Evolutionary conservation across 768 basidiomycete species (phyloP).

Genomic region (Brasilioporus rufonigricans): DNA sequence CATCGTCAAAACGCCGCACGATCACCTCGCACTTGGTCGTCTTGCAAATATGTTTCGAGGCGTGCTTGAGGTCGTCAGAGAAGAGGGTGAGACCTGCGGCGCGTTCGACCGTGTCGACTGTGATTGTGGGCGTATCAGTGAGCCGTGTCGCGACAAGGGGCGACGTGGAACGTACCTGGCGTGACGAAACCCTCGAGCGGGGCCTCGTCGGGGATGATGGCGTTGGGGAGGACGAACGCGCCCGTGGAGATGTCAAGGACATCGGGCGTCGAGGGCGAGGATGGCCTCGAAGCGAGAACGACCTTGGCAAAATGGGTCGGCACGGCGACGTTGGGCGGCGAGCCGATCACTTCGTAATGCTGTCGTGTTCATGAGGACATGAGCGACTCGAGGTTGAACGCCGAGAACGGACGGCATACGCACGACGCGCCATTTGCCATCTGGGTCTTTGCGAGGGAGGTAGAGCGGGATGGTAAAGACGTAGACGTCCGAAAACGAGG

Average conservation of each 20-base stretch:
- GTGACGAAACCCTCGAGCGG: slow-evolving; percentile 78
- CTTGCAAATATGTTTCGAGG: slow-evolving; percentile 85
- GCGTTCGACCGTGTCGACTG: slow-evolving; percentile 91
- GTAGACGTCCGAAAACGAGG: slow-evolving; percentile 90
- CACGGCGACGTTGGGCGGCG: slow-evolving; percentile 85
- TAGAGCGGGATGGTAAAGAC: slow-evolving; percentile 98
- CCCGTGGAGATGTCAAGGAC: slow-evolving; percentile 79
- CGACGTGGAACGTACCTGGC: slow-evolving; percentile 52
- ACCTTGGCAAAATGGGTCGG: slow-evolving; percentile 99
- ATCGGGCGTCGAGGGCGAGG: slow-evolving; percentile 69
- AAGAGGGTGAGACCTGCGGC: slow-evolving; percentile 88
- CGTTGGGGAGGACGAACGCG: slow-evolving; percentile 95
- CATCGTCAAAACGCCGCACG: slow-evolving; percentile 89
- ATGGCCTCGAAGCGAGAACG: slow-evolving; percentile 72
- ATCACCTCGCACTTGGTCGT: slow-evolving; percentile 86
- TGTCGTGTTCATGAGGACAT: slow-evolving; percentile 26
- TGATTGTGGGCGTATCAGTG: neutral
- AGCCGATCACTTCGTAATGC: slow-evolving; percentile 95
- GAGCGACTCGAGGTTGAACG: neutral
- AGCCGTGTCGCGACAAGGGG: neutral
- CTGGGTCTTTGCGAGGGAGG: slow-evolving; percentile 77
- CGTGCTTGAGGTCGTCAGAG: slow-evolving; percentile 70
- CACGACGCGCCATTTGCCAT: slow-evolving; percentile 96
- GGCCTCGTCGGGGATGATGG: slow-evolving; percentile 82
- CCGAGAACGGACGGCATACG: slow-evolving; percentile 31